These are phyloP conservation scores for Alternaria gaisen DNA, from an alignment of 2,329 filamentous ascomycete species.

Conservation along the genomic window DNA sequence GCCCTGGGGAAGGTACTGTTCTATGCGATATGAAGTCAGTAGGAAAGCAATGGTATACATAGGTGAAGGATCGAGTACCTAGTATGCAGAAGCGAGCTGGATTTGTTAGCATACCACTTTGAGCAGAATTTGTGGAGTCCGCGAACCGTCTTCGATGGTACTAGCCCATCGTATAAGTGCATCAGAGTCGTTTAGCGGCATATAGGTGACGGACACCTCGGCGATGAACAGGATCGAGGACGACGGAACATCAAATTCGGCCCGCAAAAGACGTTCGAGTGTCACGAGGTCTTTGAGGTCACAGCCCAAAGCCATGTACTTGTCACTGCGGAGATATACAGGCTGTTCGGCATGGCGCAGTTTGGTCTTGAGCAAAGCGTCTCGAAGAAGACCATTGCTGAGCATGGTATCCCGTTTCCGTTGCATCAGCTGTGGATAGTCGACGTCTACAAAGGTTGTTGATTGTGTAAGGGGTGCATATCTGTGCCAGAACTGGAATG, in stretches of 20 bases:
- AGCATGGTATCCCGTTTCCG: slow-evolving; percentile 76
- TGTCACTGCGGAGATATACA: slow-evolving; percentile 61
- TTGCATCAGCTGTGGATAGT: slow-evolving; percentile 81
- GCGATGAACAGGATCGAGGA: slow-evolving; percentile 80
- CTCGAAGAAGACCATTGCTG: slow-evolving; percentile 58
- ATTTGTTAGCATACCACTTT: slow-evolving; percentile 13
- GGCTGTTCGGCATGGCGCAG: slow-evolving; percentile 38
- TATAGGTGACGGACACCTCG: slow-evolving; percentile 91
- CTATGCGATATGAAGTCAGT: slow-evolving; percentile 46
- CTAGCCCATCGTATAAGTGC: slow-evolving; percentile 81
- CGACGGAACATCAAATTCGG: slow-evolving; percentile 65
- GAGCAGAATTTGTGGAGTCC: slow-evolving; percentile 6
- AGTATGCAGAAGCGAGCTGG: slow-evolving; percentile 83
- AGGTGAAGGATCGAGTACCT: slow-evolving; percentile 11
- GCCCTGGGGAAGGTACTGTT: slow-evolving; percentile 85
- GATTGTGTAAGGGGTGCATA: slow-evolving; percentile 67
- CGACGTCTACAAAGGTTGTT: slow-evolving; percentile 81
- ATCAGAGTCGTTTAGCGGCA: slow-evolving; percentile 78
- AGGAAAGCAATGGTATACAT: not conserved
- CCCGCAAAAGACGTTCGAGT: slow-evolving; percentile 68
- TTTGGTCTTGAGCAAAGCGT: slow-evolving; percentile 41
- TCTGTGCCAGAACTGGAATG: slow-evolving; percentile 80
- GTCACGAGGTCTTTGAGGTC: slow-evolving; percentile 74
- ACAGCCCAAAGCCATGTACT: slow-evolving; percentile 82
- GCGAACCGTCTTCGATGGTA: slow-evolving; percentile 70